Base-by-base conservation (phyloP, 164 flowering plant species). In the Chloranthus sessilifolius region DNA sequence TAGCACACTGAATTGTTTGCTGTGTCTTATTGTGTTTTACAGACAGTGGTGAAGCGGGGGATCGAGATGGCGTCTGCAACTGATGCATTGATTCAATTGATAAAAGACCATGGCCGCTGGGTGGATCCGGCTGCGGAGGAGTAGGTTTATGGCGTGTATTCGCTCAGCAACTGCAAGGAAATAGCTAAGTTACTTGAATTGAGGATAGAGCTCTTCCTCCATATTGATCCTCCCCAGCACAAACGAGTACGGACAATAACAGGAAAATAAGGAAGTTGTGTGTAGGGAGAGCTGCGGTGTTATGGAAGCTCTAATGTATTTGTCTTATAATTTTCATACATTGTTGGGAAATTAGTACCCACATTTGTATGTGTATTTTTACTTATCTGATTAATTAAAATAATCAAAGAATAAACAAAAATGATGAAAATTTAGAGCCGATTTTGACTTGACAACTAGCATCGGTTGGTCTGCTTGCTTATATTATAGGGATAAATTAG, bases 41-140 rank as follows among this genome's bases (percentile, higher is more conserved):
- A 91, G 96, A 80, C 81, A 10, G 94, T 91, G 52, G 95, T 91
- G 47, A 70, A 83, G 78, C 80, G 98, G 47, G 98, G 75, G 47
- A 85, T 91, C 29, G 84, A 61, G 11, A 88, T 88, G 98, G 94
- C 73, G 51, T 62, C 57, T 19, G 98, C 98, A 20, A 91, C 98
- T 0, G 90, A 91, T 66, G 98, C 98, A 11, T 64, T 91, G 69
- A 85, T 91, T 64, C 80, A 91, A 65, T 78, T 88, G 25, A 91
- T 91, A 31, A 91, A 91, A 70, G 98, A 91, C 27, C 80, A 91
- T 30, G 96, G 87, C 30, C 95, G 98, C 4, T 91, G 98, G 96
- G 95, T 83, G 26, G 98, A 91, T 19, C 96, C 96, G 29, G 90
- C 92, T 0, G 52, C 70, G 1, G 95, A 88, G 50, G 95, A 85